Base-by-base conservation (phyloP, 179 eudicot genomes). In the Spinacia oleracea region DNA sequence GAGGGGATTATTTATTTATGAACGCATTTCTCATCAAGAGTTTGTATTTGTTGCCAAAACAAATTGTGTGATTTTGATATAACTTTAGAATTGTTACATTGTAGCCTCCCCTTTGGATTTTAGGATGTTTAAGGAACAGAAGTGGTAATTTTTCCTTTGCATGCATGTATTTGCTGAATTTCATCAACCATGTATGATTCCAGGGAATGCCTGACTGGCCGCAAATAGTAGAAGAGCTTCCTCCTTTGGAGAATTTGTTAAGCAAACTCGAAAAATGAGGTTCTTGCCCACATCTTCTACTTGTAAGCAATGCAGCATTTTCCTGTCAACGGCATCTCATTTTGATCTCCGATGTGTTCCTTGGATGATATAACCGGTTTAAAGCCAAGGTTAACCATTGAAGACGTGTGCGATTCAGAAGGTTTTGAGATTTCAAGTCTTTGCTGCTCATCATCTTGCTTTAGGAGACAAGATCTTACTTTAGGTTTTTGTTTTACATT, bases 201-300 rank as follows among this genome's bases (percentile, higher is more conserved):
- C 88, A 96, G 99, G 97, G 99, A 18, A 92, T 96, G 94, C 99
- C 99, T 20, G 97, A 96, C 85, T 96, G 99, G 99, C 75, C 79
- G 84, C 88, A 92, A 80, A 91, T 94, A 77, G 56, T 90, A 82
- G 74, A 89, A 80, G 99, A 96, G 77, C 87, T 94, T 83, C 99
- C 99, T 46, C 83, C 88, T 63, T 84, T 87, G 92, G 99, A 96
- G 18, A 88, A 90, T 73, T 79, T 94, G 67, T 86, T 96, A 21
- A 96, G 98, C 90, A 90, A 91, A 79, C 93, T 94, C 2, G 99
- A 96, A 87, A 96, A 91, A 85, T 96, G 82, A 88, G 73, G 79
- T 43, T 76, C 42, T 67, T 60, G 50, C 18, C 50, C 15, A 3
- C 70, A 11, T 50, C 21, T 55, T 76, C 35, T 29, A 15, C n/a